A percentile compares a stretch with the other conserved stretches of the same genome.
Evolutionary conservation across 768 basidiomycete genomes (phyloP).

Genomic region (Pholiota conissans): DNA sequence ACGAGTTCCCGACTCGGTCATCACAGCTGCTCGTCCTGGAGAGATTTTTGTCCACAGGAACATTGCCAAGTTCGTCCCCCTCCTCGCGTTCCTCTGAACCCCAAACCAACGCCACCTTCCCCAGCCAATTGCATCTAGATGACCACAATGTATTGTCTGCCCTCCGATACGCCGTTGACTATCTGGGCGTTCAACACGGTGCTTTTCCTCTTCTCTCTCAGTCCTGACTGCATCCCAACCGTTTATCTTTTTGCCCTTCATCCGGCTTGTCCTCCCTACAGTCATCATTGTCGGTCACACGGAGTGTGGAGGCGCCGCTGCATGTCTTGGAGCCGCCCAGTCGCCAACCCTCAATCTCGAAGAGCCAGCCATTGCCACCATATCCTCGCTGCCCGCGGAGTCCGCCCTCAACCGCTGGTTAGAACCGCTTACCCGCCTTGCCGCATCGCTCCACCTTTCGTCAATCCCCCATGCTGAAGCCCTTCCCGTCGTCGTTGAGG

Average conservation of each 20-base stretch:
- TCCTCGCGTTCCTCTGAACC: background rate
- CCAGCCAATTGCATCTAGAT: conserved; percentile 69
- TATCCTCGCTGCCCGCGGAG: conserved; percentile 31
- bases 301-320: conserved; percentile 74
- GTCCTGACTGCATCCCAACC: conserved; percentile 31
- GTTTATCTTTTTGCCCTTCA: conserved; percentile 16
- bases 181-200: conserved; percentile 79
- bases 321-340: conserved; percentile 49
- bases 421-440: conserved; percentile 59
- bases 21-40: conserved; percentile 70
- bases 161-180: conserved; percentile 69
- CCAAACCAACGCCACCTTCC: conserved; percentile 4
- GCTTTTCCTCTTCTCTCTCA: conserved; percentile 33
- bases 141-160: conserved; percentile 76
- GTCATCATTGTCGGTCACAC: conserved; percentile 85
- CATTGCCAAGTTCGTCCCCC: conserved; percentile 68
- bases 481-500: conserved; percentile 49
- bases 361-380: conserved; percentile 29
- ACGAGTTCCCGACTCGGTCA: conserved; percentile 77
- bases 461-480: conserved; percentile 34
- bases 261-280: conserved; percentile 28
- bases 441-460: conserved; percentile 45
- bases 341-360: conserved; percentile 29
- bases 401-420: conserved; percentile 72
- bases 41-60: conserved; percentile 85